Evolutionary conservation across 345 rosid species (phyloP).

Genomic region (Populus pruinosa): DNA sequence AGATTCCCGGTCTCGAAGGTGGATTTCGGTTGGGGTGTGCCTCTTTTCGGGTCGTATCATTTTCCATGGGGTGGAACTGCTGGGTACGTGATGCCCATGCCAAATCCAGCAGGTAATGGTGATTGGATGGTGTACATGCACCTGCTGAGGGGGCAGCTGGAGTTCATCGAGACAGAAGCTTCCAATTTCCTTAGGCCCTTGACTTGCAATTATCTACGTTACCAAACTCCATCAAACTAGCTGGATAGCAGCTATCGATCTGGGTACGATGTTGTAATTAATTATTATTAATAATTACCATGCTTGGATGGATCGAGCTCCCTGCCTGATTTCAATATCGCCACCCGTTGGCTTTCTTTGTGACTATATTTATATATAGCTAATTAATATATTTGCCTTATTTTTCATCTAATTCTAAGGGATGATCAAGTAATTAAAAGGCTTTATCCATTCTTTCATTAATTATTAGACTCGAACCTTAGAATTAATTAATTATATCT

Average conservation of each 20-base stretch:
- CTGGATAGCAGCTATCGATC: not conserved
- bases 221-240: not conserved
- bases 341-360: too few species aligned
- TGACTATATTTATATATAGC: too few species aligned
- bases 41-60: slow-evolving; percentile 55
- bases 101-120: slow-evolving; percentile 40
- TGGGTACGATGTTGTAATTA: not conserved
- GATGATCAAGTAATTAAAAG: too few species aligned
- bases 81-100: slow-evolving; percentile 75
- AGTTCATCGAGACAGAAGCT: slow-evolving; percentile 34
- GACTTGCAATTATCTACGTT: slow-evolving; percentile 23
- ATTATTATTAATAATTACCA: too few species aligned
- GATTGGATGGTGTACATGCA: slow-evolving; percentile 67
- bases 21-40: slow-evolving; percentile 62
- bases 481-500: too few species aligned
- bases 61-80: slow-evolving; percentile 50
- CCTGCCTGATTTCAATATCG: too few species aligned
- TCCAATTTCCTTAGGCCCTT: slow-evolving; percentile 32
- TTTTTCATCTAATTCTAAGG: too few species aligned
- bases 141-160: slow-evolving; percentile 28
- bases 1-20: slow-evolving; percentile 44
- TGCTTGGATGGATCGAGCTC: too few species aligned
- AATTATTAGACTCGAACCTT: too few species aligned
- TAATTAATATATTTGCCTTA: too few species aligned
- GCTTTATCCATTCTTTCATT: too few species aligned